Base-by-base conservation (phyloP, 2,329 filamentous ascomycete species). In the Plenodomus lindquistii region DNA sequence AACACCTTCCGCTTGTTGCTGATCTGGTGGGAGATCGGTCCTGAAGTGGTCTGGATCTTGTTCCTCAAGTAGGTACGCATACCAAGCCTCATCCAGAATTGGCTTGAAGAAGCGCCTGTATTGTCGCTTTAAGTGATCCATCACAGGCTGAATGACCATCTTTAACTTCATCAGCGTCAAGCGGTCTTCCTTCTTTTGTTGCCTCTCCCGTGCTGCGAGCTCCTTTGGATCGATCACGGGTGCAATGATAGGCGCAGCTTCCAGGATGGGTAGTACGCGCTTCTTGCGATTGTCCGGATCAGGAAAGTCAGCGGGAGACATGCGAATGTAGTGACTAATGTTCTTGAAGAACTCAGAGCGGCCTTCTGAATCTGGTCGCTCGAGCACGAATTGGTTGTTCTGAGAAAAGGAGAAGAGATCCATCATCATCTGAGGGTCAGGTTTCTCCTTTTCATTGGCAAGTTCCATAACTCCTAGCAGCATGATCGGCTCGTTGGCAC, bases 41-140 rank as follows among this genome's bases (percentile, higher is more conserved):
- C 77, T 80, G 19, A 87, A 74, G 42, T 81, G 73, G 21, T 79
- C 84, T 9, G 91, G 90, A 58, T 96, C 86, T 31, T 86, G 82
- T 69, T 97, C 93, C 21, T 91, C 85, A 63, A 90, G 89, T 1
- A 97, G 79, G 69, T 97, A 96, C 17, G 85, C 80, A 50, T 95
- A 91, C 55, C 86, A 82, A 10, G 75, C 72, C 42, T 89, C 85
- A 2, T 89, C 84, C 52, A 99, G 87, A 7, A 68, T 84, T 1
- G 90, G 87, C 46, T 85, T 85, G 52, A 91, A 83, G 74, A 97
- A 97, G 59, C 91, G 91, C 68, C 87, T 89, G 75, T 96, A 96
- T 68, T 88, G 91, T 53, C 81, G 80, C 71, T 96, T 94, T 67
- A 99, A 90, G 73, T 97, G 91, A 60, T 99, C 93, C 91, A 99